These are phyloP conservation scores for Amauroascus niger DNA, from an alignment of 2,329 filamentous ascomycete species.

Conservation along the genomic window DNA sequence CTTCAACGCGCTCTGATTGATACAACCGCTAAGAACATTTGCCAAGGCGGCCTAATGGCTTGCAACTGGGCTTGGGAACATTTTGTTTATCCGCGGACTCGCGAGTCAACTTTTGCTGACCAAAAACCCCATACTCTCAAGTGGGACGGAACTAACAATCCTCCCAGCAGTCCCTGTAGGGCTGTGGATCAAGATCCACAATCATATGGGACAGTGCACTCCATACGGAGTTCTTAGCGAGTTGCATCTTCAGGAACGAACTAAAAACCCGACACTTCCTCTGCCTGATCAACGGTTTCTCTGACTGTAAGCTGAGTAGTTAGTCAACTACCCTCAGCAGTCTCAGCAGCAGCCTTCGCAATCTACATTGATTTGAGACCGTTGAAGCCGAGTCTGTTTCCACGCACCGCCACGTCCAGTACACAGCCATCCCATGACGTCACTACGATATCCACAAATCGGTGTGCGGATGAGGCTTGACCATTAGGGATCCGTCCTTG, in stretches of 20 bases:
- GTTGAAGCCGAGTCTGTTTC: not conserved
- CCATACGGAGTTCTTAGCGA: too few relatives aligned
- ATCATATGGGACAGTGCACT: not conserved
- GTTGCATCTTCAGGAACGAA: not conserved
- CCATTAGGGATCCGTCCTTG: not conserved
- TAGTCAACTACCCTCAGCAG: too few relatives aligned
- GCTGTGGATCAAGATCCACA: slow-evolving; percentile 6
- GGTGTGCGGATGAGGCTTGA: not conserved
- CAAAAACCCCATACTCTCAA: not conserved
- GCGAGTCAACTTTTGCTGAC: not conserved
- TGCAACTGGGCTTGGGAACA: not conserved
- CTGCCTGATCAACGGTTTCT: not conserved
- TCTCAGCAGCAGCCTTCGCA: too few relatives aligned
- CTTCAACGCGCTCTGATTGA: not conserved
- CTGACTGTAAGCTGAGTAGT: not conserved
- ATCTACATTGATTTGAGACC: too few relatives aligned
- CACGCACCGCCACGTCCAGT: slow-evolving; percentile 4
- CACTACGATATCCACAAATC: not conserved
- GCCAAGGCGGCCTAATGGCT: not conserved
- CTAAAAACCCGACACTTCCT: not conserved
- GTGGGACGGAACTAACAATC: not conserved
- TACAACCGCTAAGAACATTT: not conserved
- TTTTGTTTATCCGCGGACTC: slow-evolving; percentile 4
- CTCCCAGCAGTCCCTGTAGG: slow-evolving; percentile 1
- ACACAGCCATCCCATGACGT: not conserved